Evolutionary conservation across 345 rosid species (phyloP).

Genomic region (Hevea brasiliensis): DNA sequence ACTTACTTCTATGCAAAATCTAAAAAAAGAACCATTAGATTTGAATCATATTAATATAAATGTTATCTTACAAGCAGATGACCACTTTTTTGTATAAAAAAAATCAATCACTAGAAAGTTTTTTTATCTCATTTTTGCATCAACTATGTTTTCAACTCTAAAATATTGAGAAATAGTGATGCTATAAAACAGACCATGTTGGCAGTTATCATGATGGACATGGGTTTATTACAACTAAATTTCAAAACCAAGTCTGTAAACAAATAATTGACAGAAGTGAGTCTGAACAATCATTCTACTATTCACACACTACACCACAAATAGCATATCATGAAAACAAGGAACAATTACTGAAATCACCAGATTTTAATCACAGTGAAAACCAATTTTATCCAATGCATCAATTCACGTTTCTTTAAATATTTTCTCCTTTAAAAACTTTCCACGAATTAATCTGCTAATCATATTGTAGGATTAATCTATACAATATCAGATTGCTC

Average conservation of each 20-base stretch:
- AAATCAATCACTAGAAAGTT: neutral
- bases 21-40: neutral
- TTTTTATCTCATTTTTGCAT: neutral
- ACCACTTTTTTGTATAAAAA: neutral
- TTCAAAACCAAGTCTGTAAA: no score
- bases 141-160: neutral
- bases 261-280: neutral
- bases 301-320: no score
- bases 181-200: neutral
- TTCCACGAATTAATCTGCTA: neutral
- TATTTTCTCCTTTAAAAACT: no score
- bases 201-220: neutral
- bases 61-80: neutral
- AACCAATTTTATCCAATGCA: no score
- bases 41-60: neutral
- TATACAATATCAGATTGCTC: no score
- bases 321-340: no score
- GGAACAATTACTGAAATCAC: no score
- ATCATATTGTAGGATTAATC: neutral
- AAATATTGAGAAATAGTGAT: neutral
- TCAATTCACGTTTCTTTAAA: no score
- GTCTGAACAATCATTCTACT: no score
- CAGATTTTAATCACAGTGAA: no score
- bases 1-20: neutral
- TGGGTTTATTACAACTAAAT: neutral